Evolutionary conservation across 2,329 filamentous ascomycete genomes (phyloP).

Genomic region (Tolypocladium paradoxum): DNA sequence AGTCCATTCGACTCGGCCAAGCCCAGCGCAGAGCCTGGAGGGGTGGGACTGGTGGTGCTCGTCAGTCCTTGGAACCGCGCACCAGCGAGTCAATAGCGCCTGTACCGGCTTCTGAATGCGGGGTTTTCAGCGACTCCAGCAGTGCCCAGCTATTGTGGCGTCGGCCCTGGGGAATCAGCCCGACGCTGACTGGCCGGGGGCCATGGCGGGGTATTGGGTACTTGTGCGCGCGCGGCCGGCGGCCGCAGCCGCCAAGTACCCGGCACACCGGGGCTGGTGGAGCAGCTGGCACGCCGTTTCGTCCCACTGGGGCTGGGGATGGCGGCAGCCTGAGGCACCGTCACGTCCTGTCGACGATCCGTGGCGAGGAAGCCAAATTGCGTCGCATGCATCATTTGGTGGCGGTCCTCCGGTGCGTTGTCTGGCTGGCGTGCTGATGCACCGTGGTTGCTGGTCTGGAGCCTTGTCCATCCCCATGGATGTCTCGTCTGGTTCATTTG

Average conservation of each 20-base stretch:
- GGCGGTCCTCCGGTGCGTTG: neutral
- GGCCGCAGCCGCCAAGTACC: neutral
- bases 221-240: neutral
- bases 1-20: neutral
- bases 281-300: neutral
- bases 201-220: constrained; percentile 2
- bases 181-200: constrained; percentile 7
- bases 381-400: neutral
- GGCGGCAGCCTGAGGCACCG: too few species aligned
- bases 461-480: too few species aligned
- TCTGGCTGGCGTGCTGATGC: neutral
- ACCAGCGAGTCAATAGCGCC: neutral
- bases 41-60: neutral
- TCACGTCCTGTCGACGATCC: too few species aligned
- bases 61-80: neutral
- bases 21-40: neutral
- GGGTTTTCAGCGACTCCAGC: neutral
- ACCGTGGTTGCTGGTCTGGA: neutral
- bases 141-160: neutral
- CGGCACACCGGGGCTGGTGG: neutral
- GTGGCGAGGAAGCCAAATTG: neutral
- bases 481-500: neutral
- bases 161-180: neutral
- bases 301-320: neutral
- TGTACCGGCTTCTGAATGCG: neutral